Conservation (phyloP, 345 rosid species). For the Mercurialis annua region DNA sequence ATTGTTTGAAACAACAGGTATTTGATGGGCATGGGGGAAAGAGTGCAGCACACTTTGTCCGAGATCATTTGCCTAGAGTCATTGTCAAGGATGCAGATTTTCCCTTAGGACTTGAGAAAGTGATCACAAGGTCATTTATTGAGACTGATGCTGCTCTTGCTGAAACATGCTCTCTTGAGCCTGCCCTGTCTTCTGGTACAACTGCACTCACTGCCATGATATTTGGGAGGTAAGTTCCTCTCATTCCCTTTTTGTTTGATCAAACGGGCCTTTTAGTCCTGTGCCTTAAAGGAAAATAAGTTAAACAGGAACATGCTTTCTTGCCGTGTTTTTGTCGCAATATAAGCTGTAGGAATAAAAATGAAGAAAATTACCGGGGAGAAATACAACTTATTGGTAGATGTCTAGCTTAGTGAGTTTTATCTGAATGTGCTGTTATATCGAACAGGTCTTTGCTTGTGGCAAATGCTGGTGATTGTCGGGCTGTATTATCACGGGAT, state of each 20-base stretch:
- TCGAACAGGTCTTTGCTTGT: constrained; percentile 60
- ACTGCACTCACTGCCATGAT: constrained; percentile 84
- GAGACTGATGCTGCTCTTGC: constrained; percentile 73
- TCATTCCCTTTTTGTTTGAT: neutral
- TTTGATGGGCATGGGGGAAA: constrained; percentile 92
- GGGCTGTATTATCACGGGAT: constrained; percentile 64
- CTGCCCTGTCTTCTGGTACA: constrained; percentile 67
- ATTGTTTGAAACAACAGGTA: constrained; percentile 39
- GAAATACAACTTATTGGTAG: neutral
- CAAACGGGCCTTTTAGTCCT: neutral
- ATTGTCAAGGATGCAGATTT: constrained; percentile 77
- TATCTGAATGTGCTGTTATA: neutral
- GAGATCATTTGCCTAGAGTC: constrained; percentile 73
- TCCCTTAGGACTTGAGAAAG: constrained; percentile 66
- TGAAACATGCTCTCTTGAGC: constrained; percentile 46
- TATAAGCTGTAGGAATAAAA: neutral
- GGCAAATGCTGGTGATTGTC: constrained; percentile 94
- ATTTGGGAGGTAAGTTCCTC: constrained; percentile 56
- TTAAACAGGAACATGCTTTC: neutral
- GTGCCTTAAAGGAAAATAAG: neutral
- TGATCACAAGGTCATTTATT: constrained; percentile 57
- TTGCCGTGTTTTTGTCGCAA: neutral
- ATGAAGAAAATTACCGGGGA: neutral
- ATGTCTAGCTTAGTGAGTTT: neutral
- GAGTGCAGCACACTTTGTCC: constrained; percentile 64